phyloP scores from a whole-genome alignment of 2,329 filamentous ascomycete genomes.

The Lachnellula subtilissima region DNA sequence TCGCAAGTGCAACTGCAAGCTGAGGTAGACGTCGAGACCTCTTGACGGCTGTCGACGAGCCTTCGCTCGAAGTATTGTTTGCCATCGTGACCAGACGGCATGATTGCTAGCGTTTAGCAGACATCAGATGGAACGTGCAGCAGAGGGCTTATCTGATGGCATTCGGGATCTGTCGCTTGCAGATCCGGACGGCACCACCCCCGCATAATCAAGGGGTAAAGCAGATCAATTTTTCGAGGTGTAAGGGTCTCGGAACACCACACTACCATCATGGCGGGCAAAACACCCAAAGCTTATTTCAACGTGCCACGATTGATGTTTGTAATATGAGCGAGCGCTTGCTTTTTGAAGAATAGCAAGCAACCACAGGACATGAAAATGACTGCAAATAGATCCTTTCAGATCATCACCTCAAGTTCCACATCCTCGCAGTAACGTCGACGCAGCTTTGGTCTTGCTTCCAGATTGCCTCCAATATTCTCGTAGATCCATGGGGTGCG shows the following conservation, averaged over 20 bases:
- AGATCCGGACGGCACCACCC: neutral
- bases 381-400: neutral
- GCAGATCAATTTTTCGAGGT: neutral
- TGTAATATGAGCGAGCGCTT: neutral
- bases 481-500: too few species aligned
- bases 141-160: slow-evolving; percentile 1
- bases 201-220: slow-evolving; percentile 1
- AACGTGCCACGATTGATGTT: neutral
- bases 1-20: neutral
- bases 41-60: neutral
- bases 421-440: too few species aligned
- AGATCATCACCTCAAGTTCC: too few species aligned
- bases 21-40: neutral
- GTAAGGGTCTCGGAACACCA: neutral
- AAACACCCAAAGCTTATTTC: slow-evolving; percentile 5
- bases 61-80: neutral
- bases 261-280: neutral
- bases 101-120: neutral
- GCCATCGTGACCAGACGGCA: neutral
- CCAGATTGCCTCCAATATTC: too few species aligned
- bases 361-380: neutral
- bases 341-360: neutral
- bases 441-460: too few species aligned
- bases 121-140: neutral
- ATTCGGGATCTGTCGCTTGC: slow-evolving; percentile 1